Conservation (phyloP, 192 early-diverging fungal genomes). For the Backusella macrospora region DNA sequence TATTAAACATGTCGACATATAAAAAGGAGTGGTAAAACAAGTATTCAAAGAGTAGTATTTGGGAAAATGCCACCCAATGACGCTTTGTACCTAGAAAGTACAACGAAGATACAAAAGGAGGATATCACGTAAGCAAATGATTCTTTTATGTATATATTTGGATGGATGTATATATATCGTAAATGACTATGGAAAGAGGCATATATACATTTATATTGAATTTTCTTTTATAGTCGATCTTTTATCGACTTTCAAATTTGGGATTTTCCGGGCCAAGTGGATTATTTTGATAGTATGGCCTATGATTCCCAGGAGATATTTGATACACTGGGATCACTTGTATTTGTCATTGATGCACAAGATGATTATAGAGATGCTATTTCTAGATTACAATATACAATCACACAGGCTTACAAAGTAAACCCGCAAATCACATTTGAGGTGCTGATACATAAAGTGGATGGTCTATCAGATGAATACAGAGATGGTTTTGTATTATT, state of each 20-base stretch:
- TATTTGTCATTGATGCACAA: conserved; percentile 98
- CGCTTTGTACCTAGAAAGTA: conserved; percentile 81
- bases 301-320: conserved; percentile 69
- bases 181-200: no score
- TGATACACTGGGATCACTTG: conserved; percentile 73
- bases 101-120: conserved; percentile 71
- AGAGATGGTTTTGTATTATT: conserved; percentile 71
- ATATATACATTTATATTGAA: neutral
- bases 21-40: conserved; percentile 80
- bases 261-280: conserved; percentile 91
- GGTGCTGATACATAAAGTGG: conserved; percentile 96
- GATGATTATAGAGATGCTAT: conserved; percentile 87
- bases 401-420: conserved; percentile 73
- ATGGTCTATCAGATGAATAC: conserved; percentile 93
- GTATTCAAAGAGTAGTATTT: conserved; percentile 85
- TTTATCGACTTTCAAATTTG: conserved; percentile 88
- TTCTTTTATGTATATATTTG: no score
- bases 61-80: conserved; percentile 88
- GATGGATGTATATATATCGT: neutral
- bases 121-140: conserved; percentile 57
- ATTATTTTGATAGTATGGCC: conserved; percentile 70
- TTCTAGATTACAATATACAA: conserved; percentile 69
- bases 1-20: neutral
- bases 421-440: conserved; percentile 90
- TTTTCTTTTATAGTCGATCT: conserved; percentile 45